Evolutionary conservation across 2,329 filamentous ascomycete genomes (phyloP).

Genomic region (Neonectria ditissima): DNA sequence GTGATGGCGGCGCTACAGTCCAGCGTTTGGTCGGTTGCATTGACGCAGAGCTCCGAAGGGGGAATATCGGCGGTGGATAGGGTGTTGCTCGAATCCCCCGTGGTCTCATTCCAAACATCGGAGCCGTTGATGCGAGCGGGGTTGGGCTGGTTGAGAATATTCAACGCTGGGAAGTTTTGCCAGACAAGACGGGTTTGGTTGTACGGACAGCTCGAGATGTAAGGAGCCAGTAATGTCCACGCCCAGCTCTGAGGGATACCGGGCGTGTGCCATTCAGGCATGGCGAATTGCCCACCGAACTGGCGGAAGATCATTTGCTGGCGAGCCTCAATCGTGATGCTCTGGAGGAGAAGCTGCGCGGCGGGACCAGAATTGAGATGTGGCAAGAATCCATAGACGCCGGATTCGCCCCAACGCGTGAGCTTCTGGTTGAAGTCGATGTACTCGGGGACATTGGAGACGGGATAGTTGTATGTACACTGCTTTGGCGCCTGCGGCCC

Average conservation of each 20-base stretch:
- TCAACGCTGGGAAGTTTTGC: conserved; percentile 84
- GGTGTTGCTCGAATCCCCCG: conserved; percentile 68
- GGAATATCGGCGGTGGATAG: conserved; percentile 61
- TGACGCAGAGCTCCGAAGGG: conserved; percentile 65
- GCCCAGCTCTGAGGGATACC: conserved; percentile 87
- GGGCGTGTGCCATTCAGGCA: conserved; percentile 85
- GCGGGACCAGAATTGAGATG: conserved; percentile 83
- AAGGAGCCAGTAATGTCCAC: conserved; percentile 84
- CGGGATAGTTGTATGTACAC: conserved; percentile 87
- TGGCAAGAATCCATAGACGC: conserved; percentile 83
- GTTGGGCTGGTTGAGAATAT: conserved; percentile 82
- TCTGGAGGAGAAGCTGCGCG: conserved; percentile 78
- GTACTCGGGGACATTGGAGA: conserved; percentile 78
- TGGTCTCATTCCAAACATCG: conserved; percentile 71
- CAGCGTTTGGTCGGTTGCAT: conserved; percentile 64
- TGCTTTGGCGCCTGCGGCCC: conserved; percentile 76
- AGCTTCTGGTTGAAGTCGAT: conserved; percentile 88
- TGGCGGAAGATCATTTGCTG: conserved; percentile 90
- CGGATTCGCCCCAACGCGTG: conserved; percentile 83
- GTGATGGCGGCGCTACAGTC: conserved; percentile 74
- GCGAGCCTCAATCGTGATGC: conserved; percentile 81
- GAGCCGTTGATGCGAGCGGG: conserved; percentile 74
- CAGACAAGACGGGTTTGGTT: conserved; percentile 81
- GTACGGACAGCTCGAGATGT: conserved; percentile 80
- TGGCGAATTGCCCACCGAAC: conserved; percentile 82